Evolutionary conservation across 768 basidiomycete species (phyloP), one percentile per base, ranked within the genome.

Genomic region (Xerocomellus chrysenteron): DNA sequence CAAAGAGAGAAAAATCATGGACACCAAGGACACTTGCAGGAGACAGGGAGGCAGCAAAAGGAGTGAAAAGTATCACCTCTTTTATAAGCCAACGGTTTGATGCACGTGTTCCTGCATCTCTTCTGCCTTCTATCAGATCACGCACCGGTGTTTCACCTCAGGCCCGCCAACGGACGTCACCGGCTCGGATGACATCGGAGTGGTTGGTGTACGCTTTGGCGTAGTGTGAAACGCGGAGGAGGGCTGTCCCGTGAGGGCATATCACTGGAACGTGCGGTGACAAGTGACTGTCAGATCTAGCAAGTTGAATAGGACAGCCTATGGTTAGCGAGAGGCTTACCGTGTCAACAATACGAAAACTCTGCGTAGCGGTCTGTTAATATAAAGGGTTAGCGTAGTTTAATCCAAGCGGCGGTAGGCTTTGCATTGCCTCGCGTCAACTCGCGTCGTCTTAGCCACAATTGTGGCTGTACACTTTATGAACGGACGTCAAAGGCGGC

Each of bases 1-100:
- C 47, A 63, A 71, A 55, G 65, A 64, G 65, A 73, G 67, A 61
- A 62, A 36, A 32, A 64, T 62, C 80, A 81, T 80, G 65, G 59
- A 50, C 41, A 37, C 56, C 26, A 37, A 24, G 47, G 51, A 37
- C 30, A 55, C 48, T 21, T 26, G 24, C 30, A 21, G 19, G 39
- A 45, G 41, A 50, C 14, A 42, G 52, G 21, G 33, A 53, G 46
- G 55, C 51, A 26, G 14, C 32, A 54, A 48, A 53, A 7, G 37
- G 33, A 35, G 12, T n/a, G 39, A 37, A 44, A 21, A 4, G 13
- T 10, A 45, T 19, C 45, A 42, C 9, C 24, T 37, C 16, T 33
- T 47, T 62, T 71, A 71, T 69, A 71, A 26, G 35, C 2, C 24
- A 32, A 17, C 24, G 30, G 28, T 9, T n/a, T 14, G 35, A 26